Evolutionary conservation across 2,329 filamentous ascomycete genomes (phyloP), one percentile per base, ranked within the genome.

Genomic region (Myriosclerotinia scirpicola): DNA sequence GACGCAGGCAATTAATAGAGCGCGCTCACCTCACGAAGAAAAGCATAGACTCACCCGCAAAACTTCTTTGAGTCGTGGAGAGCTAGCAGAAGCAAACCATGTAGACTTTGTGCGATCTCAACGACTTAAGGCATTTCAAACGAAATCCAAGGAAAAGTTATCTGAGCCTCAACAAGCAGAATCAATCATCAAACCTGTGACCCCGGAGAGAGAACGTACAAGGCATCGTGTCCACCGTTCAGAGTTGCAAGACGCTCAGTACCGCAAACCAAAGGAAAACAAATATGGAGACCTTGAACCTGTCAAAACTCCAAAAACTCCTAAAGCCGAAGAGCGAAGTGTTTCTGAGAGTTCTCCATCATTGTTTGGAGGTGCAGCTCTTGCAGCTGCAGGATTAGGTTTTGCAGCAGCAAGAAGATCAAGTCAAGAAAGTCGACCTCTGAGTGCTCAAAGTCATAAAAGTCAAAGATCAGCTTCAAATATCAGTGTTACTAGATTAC

Each of bases 381-480:
- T 73, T 26, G 73, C 70, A 22, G 73, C 73, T 26, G 70, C 72
- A 65, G 67, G 69, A 53, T 62, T 73, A 15, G 75, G 74, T 34
- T 73, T 76, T 62, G 73, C 74, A 52, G 73, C 74, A 46, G 71
- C 73, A 48, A 70, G 73, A 22, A 72, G 71, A 68, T 46, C 71
- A 30, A 76, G 72, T 68, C 67, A 69, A 73, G 75, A 76, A 70
- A 69, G 71, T 44, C 69, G 74, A 55, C 73, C 72, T n/a, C 61
- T 53, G 20, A 76, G 72, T 67, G 71, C 71, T 30, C 68, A 73
- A 67, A 66, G 55, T 46, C 69, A 72, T 17, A 61, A 50, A 40
- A 74, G 70, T 48, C 69, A 72, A 61, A 69, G 71, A 68, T 73
- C 74, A 48, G 64, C 69, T 54, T 71, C 75, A 26, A 74, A 74